These are phyloP conservation scores for Pulveroboletus frians DNA, from an alignment of 768 basidiomycete species.

Conservation along the genomic window DNA sequence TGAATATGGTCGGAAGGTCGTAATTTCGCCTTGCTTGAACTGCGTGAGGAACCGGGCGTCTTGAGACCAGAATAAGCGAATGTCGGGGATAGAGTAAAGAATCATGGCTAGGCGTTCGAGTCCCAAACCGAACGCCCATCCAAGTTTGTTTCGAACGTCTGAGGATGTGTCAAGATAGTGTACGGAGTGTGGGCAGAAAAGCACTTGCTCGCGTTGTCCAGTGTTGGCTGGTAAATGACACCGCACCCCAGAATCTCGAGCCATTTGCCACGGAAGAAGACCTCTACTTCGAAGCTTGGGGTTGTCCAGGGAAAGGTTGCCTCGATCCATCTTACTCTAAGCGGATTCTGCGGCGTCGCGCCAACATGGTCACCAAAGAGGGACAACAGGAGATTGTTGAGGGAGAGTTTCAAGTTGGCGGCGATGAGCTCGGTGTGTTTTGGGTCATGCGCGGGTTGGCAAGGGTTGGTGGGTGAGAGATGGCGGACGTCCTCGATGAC, in stretches of 20 bases:
- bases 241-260: slow-evolving; percentile 94
- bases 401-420: slow-evolving; percentile 81
- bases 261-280: slow-evolving; percentile 95
- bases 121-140: slow-evolving; percentile 98
- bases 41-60: slow-evolving; percentile 86
- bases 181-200: neutral
- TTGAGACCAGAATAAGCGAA: slow-evolving; percentile 93
- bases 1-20: slow-evolving; percentile 84
- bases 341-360: slow-evolving; percentile 55
- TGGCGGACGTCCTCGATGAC: slow-evolving; percentile 82
- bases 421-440: slow-evolving; percentile 66
- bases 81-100: slow-evolving; percentile 93
- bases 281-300: slow-evolving; percentile 97
- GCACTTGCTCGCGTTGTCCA: slow-evolving; percentile 78
- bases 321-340: slow-evolving; percentile 94
- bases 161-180: slow-evolving; percentile 9
- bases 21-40: slow-evolving; percentile 72
- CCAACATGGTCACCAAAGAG: slow-evolving; percentile 67
- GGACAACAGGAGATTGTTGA: slow-evolving; percentile 79
- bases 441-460: slow-evolving; percentile 74
- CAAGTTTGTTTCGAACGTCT: slow-evolving; percentile 80
- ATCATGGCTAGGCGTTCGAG: slow-evolving; percentile 98
- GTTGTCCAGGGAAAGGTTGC: slow-evolving; percentile 97
- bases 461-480: slow-evolving; percentile 70
- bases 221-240: slow-evolving; percentile 82